Evolutionary conservation across 805 yeast genomes (phyloP).

Genomic region (Monosporozyma solicola): DNA sequence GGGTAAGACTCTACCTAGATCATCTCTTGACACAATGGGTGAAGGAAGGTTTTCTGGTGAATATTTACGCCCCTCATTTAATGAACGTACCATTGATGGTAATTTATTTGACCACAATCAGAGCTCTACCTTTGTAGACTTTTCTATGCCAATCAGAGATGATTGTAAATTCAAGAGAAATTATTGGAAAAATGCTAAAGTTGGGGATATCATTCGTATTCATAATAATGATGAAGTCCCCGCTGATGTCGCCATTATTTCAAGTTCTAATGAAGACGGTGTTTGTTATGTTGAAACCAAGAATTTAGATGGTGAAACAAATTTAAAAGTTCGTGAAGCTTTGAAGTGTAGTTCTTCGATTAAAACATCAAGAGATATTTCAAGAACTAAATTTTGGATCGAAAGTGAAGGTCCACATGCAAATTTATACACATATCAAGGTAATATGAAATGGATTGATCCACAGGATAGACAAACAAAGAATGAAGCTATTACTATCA

Average conservation of each 20-base stretch:
- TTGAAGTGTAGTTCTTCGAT: conserved; percentile 49
- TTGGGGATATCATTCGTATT: conserved; percentile 66
- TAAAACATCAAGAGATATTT: conserved; percentile 41
- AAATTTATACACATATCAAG: conserved; percentile 67
- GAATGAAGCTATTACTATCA: conserved; percentile 61
- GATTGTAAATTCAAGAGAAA: conserved; percentile 30
- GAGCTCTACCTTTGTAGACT: conserved; percentile 46
- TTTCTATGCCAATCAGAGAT: conserved; percentile 39
- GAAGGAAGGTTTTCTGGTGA: conserved; percentile 27
- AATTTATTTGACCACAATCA: conserved; percentile 36
- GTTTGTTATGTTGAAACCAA: conserved; percentile 73
- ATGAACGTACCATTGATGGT: conserved; percentile 33
- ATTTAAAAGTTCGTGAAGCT: conserved; percentile 67
- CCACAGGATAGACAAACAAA: conserved; percentile 10
- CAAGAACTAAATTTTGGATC: conserved; percentile 49
- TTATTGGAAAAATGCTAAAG: conserved; percentile 60
- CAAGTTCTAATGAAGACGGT: conserved; percentile 61
- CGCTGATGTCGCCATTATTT: conserved; percentile 57
- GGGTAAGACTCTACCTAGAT: conserved; percentile 25
- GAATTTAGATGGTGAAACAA: conserved; percentile 76
- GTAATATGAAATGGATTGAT: conserved; percentile 50
- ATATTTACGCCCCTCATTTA: conserved; percentile 24
- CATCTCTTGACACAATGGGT: conserved; percentile 32
- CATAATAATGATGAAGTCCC: conserved; percentile 74
- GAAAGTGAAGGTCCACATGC: conserved; percentile 85